Base-by-base conservation (phyloP, 2,329 filamentous ascomycete genomes). In the Colletotrichum liaoningense region DNA sequence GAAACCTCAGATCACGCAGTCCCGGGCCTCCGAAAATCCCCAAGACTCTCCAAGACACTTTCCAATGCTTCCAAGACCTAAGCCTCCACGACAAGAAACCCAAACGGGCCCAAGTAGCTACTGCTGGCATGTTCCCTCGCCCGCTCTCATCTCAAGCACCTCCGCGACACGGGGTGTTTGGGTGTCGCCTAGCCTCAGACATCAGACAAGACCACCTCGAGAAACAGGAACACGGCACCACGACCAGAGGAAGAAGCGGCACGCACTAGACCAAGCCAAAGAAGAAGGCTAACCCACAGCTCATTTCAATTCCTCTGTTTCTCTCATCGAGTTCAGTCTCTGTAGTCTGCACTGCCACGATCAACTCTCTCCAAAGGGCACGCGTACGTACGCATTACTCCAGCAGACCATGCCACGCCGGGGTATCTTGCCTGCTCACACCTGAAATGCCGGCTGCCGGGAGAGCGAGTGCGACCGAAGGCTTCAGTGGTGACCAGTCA, bases 301-400 rank as follows among this genome's bases (percentile, higher is more conserved):
- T 63, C 58, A 69, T 69, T 69, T 72, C 54, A 46, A 58, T 33
- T 19, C 28, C 24, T 57, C n/a, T 64, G 26, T 55, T 63, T 52
- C 24, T 30, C 35, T 49, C 59, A n/a, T 63, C 54, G 49, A 59
- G 54, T 63, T 64, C 58, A 64, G 54, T 69, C 54, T 64, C 38
- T 58, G 69, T 66, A 72, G 38, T 42, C 16, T 69, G 69, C 69
- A 72, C 69, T 72, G 69, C 69, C 69, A 69, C 69, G n/a, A 35
- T 54, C 54, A 30, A 30, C 58, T 16, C 24, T 28, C 19, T 33
- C 49, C 22, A 24, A 63, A 33, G 63, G 24, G 35, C 55, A 67
- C 52, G 65, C 54, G 46, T 63, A 67, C 69, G 69, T 72, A 62
- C 55, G 69, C 63, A 35, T 67, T 56, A 49, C 69, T 57, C 26